A percentile compares a stretch with the other conserved stretches of the same genome.
These are phyloP conservation scores for Fusarium virguliforme DNA, from an alignment of 2,329 filamentous ascomycete genomes.

Conservation along the genomic window DNA sequence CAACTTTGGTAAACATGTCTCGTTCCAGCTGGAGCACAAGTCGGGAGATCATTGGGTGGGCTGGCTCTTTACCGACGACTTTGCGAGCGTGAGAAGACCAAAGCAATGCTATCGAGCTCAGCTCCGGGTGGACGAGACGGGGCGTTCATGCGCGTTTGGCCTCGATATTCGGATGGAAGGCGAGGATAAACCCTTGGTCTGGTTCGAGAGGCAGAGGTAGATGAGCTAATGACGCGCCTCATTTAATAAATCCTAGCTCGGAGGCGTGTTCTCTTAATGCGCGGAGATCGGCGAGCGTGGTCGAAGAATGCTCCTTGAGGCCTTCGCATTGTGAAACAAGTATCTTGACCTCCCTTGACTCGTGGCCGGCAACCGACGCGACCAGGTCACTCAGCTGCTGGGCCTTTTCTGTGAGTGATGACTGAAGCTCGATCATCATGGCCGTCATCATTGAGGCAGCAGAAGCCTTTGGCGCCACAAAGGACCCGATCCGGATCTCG, in stretches of 20 bases:
- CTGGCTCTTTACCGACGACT: conserved; percentile 42
- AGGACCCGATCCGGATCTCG: conserved; percentile 60
- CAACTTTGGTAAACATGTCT: conserved; percentile 38
- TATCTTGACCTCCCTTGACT: conserved; percentile 43
- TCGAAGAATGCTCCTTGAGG: conserved; percentile 42
- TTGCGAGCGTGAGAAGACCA: conserved; percentile 33
- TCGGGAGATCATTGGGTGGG: conserved; percentile 45
- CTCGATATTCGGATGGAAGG: conserved; percentile 36
- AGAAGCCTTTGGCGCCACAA: conserved; percentile 54
- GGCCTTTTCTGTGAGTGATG: conserved; percentile 40
- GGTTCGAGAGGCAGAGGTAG: conserved; percentile 32
- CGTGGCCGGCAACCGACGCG: conserved; percentile 13
- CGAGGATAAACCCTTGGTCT: conserved; percentile 35
- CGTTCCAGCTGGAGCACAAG: conserved; percentile 41
- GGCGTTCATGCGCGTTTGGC: conserved; percentile 15
- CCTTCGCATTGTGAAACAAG: conserved; percentile 51
- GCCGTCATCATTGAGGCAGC: conserved; percentile 55
- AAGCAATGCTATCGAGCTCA: conserved; percentile 30
- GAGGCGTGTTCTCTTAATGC: conserved; percentile 27
- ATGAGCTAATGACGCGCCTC: background rate
- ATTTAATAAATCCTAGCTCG: conserved; percentile 33
- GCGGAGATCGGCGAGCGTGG: conserved; percentile 38
- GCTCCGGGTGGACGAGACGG: conserved; percentile 21
- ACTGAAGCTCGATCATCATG: conserved; percentile 54
- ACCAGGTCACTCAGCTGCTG: conserved; percentile 35